Percentiles rank a stretch among this genome's conserved stretches.
phyloP scores from a whole-genome alignment of 1,139 yeast species.

The Taiozyma sp. region DNA sequence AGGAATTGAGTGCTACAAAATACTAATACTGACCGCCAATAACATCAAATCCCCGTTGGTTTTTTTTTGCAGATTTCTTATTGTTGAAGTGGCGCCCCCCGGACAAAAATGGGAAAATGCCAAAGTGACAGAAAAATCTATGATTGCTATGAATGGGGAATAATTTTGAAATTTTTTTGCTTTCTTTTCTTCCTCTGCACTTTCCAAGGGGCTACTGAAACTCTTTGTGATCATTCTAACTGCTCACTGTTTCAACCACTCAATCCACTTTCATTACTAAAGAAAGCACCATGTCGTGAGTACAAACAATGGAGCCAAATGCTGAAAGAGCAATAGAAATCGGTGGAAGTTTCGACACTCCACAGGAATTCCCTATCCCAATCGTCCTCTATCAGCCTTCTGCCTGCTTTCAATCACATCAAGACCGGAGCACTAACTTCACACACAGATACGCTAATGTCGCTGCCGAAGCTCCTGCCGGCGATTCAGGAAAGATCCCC shows the following conservation, averaged over 20 bases:
- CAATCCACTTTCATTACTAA: background rate
- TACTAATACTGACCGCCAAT: background rate
- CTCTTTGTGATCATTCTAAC: background rate
- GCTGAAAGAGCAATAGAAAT: background rate
- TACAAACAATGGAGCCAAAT: background rate
- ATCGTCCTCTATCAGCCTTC: background rate
- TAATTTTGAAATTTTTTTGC: background rate
- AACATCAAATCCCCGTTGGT: background rate
- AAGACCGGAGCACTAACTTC: background rate
- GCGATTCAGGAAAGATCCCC: constrained; percentile 4
- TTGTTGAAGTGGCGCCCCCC: background rate
- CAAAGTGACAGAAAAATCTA: background rate
- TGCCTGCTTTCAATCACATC: background rate
- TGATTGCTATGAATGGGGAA: background rate
- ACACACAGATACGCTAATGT: constrained; percentile 15
- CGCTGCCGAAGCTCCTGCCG: constrained; percentile 11
- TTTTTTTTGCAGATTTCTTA: background rate
- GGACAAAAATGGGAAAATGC: background rate
- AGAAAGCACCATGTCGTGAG: constrained; percentile 5
- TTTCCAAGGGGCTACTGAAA: background rate
- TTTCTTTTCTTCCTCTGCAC: background rate
- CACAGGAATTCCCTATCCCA: background rate
- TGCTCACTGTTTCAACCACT: background rate
- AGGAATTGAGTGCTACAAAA: background rate
- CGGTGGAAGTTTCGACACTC: background rate